These are phyloP conservation scores for Coprinellus micaceus DNA, from an alignment of 768 basidiomycete genomes.

Conservation along the genomic window DNA sequence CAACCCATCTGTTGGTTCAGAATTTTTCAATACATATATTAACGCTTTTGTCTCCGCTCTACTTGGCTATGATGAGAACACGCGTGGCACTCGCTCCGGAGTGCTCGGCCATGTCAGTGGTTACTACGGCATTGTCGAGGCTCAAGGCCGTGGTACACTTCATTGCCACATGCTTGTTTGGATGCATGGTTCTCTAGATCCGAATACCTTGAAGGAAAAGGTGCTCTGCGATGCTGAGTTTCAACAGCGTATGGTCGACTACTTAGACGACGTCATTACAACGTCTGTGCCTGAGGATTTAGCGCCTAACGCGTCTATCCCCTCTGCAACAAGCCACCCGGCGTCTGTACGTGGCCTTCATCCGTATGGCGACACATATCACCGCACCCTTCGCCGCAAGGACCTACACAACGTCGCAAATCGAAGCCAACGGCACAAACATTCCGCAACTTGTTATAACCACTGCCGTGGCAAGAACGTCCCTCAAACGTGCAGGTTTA, in stretches of 20 bases:
- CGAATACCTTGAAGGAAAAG: conserved; percentile 13
- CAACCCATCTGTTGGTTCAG: conserved; percentile 35
- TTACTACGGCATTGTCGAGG: conserved; percentile 36
- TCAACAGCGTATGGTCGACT: not conserved
- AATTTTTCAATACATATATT: conserved; percentile 41
- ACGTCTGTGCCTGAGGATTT: conserved; percentile 11
- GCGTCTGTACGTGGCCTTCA: conserved; percentile 11
- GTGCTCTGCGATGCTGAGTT: not conserved
- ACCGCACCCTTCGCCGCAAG: not conserved
- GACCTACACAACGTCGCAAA: conserved; percentile 12
- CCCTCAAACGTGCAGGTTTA: conserved; percentile 25
- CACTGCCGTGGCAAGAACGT: conserved; percentile 24
- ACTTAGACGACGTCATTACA: not conserved
- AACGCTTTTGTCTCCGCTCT: conserved; percentile 27
- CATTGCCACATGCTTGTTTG: conserved; percentile 40
- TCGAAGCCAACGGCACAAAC: conserved; percentile 30
- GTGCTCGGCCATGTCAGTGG: conserved; percentile 29
- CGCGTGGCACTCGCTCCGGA: conserved; percentile 18
- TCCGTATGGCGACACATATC: not conserved
- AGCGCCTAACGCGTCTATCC: not conserved
- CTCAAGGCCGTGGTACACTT: conserved; percentile 31
- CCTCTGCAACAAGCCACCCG: conserved; percentile 7
- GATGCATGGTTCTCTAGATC: conserved; percentile 29
- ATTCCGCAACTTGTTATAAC: conserved; percentile 35
- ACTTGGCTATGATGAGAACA: conserved; percentile 18